Conservation (phyloP, 208 protist species). For the Acanthamoeba royreba region DNA sequence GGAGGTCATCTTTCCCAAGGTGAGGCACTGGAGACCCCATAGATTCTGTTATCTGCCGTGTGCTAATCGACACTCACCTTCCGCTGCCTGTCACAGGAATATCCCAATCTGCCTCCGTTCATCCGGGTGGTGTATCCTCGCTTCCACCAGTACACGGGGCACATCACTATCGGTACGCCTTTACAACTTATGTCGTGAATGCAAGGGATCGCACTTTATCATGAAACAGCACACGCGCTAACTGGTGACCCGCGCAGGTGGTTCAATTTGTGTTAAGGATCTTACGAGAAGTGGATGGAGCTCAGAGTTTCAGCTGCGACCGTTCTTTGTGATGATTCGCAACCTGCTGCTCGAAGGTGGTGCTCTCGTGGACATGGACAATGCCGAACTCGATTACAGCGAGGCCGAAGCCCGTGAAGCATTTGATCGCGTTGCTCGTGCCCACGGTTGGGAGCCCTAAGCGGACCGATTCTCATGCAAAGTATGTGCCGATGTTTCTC, state of each 20-base stretch:
- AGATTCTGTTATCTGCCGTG: background rate
- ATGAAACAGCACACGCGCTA: background rate
- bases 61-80: background rate
- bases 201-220: background rate
- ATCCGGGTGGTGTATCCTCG: slow-evolving; percentile 22
- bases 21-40: background rate
- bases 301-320: background rate
- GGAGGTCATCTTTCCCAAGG: background rate
- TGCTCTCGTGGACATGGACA: slow-evolving; percentile 42
- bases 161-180: slow-evolving; percentile 39
- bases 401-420: slow-evolving; percentile 19
- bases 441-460: slow-evolving; percentile 35
- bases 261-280: slow-evolving; percentile 2
- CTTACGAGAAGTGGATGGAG: slow-evolving; percentile 14
- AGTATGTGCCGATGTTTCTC: too few relatives aligned
- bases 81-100: background rate
- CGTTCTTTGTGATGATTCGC: slow-evolving; percentile 35
- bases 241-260: background rate
- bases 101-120: background rate
- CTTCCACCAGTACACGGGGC: slow-evolving; percentile 41
- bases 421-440: slow-evolving; percentile 12
- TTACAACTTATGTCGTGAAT: background rate
- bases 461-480: background rate
- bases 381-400: background rate
- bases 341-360: slow-evolving; percentile 16